Conservation (phyloP, 164 flowering plant genomes). For the Macadamia tetraphylla region DNA sequence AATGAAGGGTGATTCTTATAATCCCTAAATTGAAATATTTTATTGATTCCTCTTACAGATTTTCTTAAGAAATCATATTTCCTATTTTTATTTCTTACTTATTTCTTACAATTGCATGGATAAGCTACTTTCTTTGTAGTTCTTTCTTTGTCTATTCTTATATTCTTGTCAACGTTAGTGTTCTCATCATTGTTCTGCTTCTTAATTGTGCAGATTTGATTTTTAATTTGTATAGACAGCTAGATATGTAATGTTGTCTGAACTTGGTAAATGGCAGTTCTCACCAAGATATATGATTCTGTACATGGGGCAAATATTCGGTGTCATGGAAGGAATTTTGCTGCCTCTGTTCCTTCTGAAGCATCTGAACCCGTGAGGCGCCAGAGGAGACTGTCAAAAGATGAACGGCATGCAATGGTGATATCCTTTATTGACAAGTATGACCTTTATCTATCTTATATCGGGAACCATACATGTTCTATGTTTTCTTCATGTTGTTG, state of each 20-base stretch:
- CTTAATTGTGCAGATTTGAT: neutral
- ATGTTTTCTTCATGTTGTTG: too few relatives aligned
- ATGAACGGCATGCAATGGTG: constrained; percentile 45
- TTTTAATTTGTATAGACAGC: neutral
- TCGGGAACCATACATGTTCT: neutral
- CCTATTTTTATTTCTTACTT: too few relatives aligned
- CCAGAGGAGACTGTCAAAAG: constrained; percentile 30
- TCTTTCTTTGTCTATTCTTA: neutral
- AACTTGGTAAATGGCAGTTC: constrained; percentile 13
- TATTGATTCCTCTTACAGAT: too few relatives aligned
- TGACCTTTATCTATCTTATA: neutral
- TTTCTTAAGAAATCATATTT: too few relatives aligned
- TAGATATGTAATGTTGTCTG: neutral
- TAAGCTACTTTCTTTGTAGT: neutral
- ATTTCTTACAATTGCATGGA: too few relatives aligned
- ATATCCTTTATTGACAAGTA: constrained; percentile 49
- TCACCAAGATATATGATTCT: constrained; percentile 9
- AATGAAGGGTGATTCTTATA: too few relatives aligned
- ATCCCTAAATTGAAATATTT: too few relatives aligned
- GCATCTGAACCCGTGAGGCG: constrained; percentile 17
- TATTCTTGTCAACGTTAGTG: neutral
- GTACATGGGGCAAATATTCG: constrained; percentile 13
- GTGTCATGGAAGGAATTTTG: constrained; percentile 36
- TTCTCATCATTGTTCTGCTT: neutral
- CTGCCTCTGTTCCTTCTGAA: constrained; percentile 45